Evolutionary conservation across 2,329 filamentous ascomycete species (phyloP), one percentile per base, ranked within the genome.

Genomic region (Helotiales sp.): DNA sequence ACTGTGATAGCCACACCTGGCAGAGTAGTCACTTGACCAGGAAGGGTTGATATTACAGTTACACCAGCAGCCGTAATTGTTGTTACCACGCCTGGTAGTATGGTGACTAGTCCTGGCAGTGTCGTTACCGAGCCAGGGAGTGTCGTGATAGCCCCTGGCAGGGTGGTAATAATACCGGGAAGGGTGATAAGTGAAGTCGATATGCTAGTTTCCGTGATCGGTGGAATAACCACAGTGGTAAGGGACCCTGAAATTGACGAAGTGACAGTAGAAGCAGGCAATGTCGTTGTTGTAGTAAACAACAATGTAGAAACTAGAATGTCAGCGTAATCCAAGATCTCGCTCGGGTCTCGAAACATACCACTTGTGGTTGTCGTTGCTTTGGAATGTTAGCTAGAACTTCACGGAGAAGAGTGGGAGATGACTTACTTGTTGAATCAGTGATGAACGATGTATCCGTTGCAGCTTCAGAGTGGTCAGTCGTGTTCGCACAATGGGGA

Each of bases 191-290:
- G 45, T 8, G 68, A 54, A 11, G 64, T 47, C 2, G 54, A 58
- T 24, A 64, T 60, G 3, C 58, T 69, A 13, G 64, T 71, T 20
- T 67, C 55, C 22, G 63, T 65, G 7, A 47, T 52, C 20, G 62
- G 54, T 11, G 64, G 60, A 30, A 63, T 24, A 3, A 28, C 49
- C 3, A 66, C 34, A 2, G 64, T 66, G 15, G 64, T 63, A 6
- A 66, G 40, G 15, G 66, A 67, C 17, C 70, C 69, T 22, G 59
- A 71, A 15, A 67, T 68, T 28, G 64, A 61, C 17, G 64, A 64
- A 8, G 64, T 66, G 15, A 69, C 49, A 2, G 60, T 67, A 2
- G 54, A 61, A 7, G 50, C 59, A 26, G 64, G 64, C 17, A 63
- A 26, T 11, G 65, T 63, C 6, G 26, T 57, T 32, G 66, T 68